These are phyloP conservation scores for Hypsizygus marmoreus DNA, from an alignment of 768 basidiomycete species.

Conservation along the genomic window DNA sequence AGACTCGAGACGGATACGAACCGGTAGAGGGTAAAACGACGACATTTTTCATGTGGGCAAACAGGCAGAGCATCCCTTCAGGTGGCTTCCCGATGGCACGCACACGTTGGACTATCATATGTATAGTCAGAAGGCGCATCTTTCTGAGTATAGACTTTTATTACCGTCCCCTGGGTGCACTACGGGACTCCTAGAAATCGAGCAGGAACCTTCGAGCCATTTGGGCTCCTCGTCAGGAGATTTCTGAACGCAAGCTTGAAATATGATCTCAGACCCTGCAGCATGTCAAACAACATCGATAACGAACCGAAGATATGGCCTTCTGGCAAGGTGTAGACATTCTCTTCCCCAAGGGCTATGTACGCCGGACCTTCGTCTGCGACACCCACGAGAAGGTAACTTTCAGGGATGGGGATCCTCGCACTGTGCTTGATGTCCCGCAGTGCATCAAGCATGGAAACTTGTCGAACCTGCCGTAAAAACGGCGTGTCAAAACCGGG, in stretches of 20 bases:
- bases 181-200: conserved; percentile 73
- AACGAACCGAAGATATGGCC: conserved; percentile 68
- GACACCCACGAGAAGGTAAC: conserved; percentile 74
- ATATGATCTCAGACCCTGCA: conserved; percentile 1
- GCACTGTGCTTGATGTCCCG: conserved; percentile 77
- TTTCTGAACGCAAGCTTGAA: conserved; percentile 59
- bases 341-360: conserved; percentile 42
- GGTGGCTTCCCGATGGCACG: conserved; percentile 73
- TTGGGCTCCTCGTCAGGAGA: conserved; percentile 47
- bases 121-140: conserved; percentile 4
- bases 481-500: conserved; percentile 56
- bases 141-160: conserved; percentile 6
- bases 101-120: conserved; percentile 61
- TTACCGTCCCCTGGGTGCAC: conserved; percentile 76
- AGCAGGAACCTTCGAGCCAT: conserved; percentile 61
- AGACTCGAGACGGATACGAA: conserved; percentile 21
- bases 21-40: conserved; percentile 71
- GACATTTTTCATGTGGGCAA: conserved; percentile 64
- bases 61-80: conserved; percentile 52
- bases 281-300: background rate
- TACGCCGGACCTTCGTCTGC: conserved; percentile 83
- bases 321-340: conserved; percentile 55
- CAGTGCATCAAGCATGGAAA: conserved; percentile 64
- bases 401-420: conserved; percentile 68
- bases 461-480: conserved; percentile 55